Evolutionary conservation across 495 filamentous ascomycete species (phyloP).

Genomic region (Tetracladium setigerum): DNA sequence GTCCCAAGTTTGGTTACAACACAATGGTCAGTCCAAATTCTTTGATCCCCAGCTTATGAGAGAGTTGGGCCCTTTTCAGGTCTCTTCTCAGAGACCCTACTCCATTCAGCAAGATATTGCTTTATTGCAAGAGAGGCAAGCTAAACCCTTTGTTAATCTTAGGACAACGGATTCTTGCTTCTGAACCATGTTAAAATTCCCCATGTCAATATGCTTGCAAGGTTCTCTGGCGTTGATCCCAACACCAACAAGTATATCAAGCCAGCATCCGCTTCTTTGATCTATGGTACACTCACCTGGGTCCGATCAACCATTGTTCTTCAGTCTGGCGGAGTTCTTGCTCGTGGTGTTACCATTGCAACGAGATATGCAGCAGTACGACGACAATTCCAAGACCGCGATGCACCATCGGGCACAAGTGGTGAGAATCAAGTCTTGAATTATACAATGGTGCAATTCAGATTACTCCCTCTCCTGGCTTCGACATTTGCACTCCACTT

Average conservation of each 20-base stretch:
- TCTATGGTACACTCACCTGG: slow-evolving; percentile 69
- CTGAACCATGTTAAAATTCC: slow-evolving; percentile 66
- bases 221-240: slow-evolving; percentile 54
- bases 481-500: slow-evolving; percentile 71
- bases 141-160: too few relatives aligned
- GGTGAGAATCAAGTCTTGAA: slow-evolving; percentile 62
- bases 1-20: slow-evolving; percentile 65
- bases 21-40: slow-evolving; percentile 37
- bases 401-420: slow-evolving; percentile 38
- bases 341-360: slow-evolving; percentile 68
- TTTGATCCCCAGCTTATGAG: too few relatives aligned
- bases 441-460: slow-evolving; percentile 71
- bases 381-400: slow-evolving; percentile 63
- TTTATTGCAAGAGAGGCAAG: too few relatives aligned
- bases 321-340: slow-evolving; percentile 56
- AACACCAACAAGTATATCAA: slow-evolving; percentile 54
- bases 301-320: slow-evolving; percentile 66
- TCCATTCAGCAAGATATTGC: too few relatives aligned
- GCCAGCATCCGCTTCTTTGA: slow-evolving; percentile 53
- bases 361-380: slow-evolving; percentile 61
- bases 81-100: too few relatives aligned
- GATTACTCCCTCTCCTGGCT: slow-evolving; percentile 60
- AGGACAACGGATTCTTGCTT: slow-evolving; percentile 65
- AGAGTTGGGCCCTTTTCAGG: too few relatives aligned
- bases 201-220: slow-evolving; percentile 60